Evolutionary conservation across 257 asterid genomes (phyloP), one percentile per base, ranked within the genome.

Genomic region (Fraxinus quadrangulata): DNA sequence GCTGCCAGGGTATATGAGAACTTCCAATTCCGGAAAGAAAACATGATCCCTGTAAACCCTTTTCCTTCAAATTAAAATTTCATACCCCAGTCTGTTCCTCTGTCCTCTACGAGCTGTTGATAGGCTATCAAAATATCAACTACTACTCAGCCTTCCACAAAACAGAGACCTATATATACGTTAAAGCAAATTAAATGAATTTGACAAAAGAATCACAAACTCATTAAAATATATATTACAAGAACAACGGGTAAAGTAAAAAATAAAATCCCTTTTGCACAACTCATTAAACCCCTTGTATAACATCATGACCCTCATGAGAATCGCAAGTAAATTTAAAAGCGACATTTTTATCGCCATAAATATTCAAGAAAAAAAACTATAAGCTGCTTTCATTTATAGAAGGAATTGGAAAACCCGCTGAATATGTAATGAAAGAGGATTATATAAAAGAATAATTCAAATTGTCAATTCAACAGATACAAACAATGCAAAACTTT

Each of bases 1-100:
- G 89, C 91, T 77, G 80, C 87, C 56, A 88, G 86, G 86, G 98
- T 90, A 96, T 96, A 93, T 85, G 99, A 90, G 80, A 88, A 84
- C 92, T 85, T 91, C 92, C 97, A 87, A 88, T 90, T 94, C 91
- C 87, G 95, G 84, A 83, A 75, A 87, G 92, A 82, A 77, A 80
- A 80, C 99, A 92, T 94, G 88, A 89, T 87, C 88, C 89, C 92
- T 36, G 61, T 26, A 21, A 78, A 77, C 67, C 33, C 75, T 36
- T 74, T 78, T 39, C 66, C 84, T 59, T 21, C 67, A 19, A 59
- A 59, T 59, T 28, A 59, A 59, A 59, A 59, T 19, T 21, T 59
- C 67, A 59, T 59, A 59, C 0, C 67, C 67, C 61, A 51, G 49
- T 42, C 49, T 47, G n/a, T 74, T 30, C 63, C 75, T 67, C 75